Conservation (phyloP, 1,139 yeast genomes). For the Meyerozyma smithsonii region DNA sequence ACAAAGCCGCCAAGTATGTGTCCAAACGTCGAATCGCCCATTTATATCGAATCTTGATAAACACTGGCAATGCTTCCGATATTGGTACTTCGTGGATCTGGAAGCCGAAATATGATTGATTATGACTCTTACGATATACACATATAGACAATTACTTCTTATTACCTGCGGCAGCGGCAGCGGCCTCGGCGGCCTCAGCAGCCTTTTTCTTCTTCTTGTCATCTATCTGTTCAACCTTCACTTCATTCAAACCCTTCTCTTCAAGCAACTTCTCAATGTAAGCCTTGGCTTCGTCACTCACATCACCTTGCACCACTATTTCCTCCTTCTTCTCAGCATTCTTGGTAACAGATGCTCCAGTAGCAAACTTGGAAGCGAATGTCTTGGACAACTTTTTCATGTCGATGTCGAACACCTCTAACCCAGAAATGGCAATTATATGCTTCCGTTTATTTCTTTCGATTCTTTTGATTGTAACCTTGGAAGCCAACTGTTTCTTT, state of each 20-base stretch:
- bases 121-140: constrained; percentile 6
- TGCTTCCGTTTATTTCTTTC: constrained; percentile 90
- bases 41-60: constrained; percentile 18
- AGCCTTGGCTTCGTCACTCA: constrained; percentile 83
- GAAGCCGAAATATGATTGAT: constrained; percentile 8
- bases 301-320: constrained; percentile 91
- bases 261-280: constrained; percentile 67
- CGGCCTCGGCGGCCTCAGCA: constrained; percentile 13
- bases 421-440: constrained; percentile 79
- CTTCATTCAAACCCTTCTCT: constrained; percentile 78
- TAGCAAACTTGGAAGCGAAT: constrained; percentile 91
- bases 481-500: constrained; percentile 71
- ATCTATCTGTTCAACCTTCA: constrained; percentile 82
- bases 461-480: constrained; percentile 78
- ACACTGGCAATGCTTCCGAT: constrained; percentile 11
- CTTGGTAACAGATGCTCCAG: constrained; percentile 94
- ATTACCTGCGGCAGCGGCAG: constrained; percentile 2
- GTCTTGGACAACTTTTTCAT: constrained; percentile 88
- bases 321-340: constrained; percentile 91
- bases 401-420: constrained; percentile 85
- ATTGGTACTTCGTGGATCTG: constrained; percentile 19
- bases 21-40: constrained; percentile 22
- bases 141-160: neutral
- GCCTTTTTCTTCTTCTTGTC: constrained; percentile 75
- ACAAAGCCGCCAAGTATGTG: constrained; percentile 16